phyloP scores from a whole-genome alignment of 495 filamentous ascomycete genomes.

The Xylaria venustula region DNA sequence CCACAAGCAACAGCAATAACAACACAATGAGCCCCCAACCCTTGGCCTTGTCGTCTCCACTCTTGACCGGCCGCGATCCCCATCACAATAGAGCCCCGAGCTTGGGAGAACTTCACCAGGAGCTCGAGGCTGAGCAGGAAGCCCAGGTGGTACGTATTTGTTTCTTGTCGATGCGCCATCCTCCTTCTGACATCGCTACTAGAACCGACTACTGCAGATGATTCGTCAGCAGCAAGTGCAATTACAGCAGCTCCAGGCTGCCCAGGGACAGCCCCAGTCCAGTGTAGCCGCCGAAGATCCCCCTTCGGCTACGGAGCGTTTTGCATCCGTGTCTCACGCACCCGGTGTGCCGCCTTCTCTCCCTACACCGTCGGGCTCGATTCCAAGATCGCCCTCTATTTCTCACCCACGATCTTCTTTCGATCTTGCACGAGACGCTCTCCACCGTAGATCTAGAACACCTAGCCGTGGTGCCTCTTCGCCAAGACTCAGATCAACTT shows the following conservation, averaged over 20 bases:
- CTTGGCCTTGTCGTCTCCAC: slow-evolving; percentile 53
- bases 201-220: slow-evolving; percentile 87
- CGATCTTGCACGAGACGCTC: slow-evolving; percentile 54
- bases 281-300: slow-evolving; percentile 64
- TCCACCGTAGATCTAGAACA: slow-evolving; percentile 54
- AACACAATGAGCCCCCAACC: slow-evolving; percentile 57
- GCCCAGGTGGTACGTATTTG: slow-evolving; percentile 69
- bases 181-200: background rate
- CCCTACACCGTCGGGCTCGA: slow-evolving; percentile 31
- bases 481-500: slow-evolving; percentile 53
- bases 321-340: slow-evolving; percentile 44
- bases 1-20: slow-evolving; percentile 28
- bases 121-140: slow-evolving; percentile 93
- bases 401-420: slow-evolving; percentile 56
- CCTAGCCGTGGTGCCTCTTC: slow-evolving; percentile 55
- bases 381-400: slow-evolving; percentile 53
- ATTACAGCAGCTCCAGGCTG: slow-evolving; percentile 62
- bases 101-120: slow-evolving; percentile 92
- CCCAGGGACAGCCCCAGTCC: slow-evolving; percentile 40
- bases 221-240: slow-evolving; percentile 86
- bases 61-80: slow-evolving; percentile 55
- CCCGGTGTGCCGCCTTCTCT: slow-evolving; percentile 16
- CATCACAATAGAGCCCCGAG: slow-evolving; percentile 70
- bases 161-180: no score
- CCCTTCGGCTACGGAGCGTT: slow-evolving; percentile 64